Conservation (phyloP, 768 basidiomycete species). For the Psilocybe tampanensis region DNA sequence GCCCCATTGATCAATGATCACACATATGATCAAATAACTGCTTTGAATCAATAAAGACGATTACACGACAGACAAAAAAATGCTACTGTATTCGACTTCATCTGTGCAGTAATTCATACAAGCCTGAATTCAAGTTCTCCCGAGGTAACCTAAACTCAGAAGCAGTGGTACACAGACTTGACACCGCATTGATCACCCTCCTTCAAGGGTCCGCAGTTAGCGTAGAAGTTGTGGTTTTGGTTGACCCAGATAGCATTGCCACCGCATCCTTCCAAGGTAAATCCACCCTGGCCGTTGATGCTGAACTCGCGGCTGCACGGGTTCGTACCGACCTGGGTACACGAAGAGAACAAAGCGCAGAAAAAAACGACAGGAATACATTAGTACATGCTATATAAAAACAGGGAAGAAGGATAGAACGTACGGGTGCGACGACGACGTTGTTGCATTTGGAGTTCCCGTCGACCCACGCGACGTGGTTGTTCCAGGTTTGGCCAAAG, state of each 20-base stretch:
- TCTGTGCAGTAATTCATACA: too few species aligned
- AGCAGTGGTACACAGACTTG: neutral
- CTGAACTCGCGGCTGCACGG: neutral
- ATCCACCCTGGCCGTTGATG: neutral
- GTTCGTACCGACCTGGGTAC: neutral
- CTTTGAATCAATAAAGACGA: too few species aligned
- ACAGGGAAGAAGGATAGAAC: neutral
- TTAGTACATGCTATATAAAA: too few species aligned
- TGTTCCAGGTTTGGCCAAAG: neutral
- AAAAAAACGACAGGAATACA: too few species aligned
- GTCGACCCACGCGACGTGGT: conserved; percentile 1
- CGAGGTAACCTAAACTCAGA: neutral
- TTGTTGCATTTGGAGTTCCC: neutral
- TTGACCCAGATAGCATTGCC: neutral
- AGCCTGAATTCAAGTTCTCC: too few species aligned
- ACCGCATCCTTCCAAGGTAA: neutral
- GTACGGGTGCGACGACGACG: neutral
- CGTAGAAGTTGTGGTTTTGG: neutral
- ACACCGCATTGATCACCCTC: neutral
- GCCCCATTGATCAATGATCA: too few species aligned
- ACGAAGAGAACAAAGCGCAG: neutral
- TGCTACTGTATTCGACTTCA: too few species aligned
- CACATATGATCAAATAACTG: too few species aligned
- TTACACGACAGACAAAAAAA: too few species aligned
- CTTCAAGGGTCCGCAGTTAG: neutral